Percentiles rank a stretch among this genome's conserved stretches.
Conservation (phyloP, 2,329 filamentous ascomycete species). For the Periconia sp. region DNA sequence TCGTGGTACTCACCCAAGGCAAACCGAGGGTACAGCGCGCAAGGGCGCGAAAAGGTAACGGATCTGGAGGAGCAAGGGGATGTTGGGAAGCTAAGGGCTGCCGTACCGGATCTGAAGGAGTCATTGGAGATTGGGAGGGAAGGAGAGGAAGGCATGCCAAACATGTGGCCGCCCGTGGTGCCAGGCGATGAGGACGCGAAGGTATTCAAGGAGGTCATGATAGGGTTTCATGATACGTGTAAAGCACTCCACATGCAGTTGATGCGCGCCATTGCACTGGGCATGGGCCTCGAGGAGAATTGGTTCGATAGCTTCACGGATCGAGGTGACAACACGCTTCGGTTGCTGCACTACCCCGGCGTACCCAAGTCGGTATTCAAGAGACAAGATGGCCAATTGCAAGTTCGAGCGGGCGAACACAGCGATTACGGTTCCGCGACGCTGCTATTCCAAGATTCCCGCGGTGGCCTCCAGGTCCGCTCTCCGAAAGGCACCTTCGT, state of each 20-base stretch:
- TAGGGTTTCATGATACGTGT: conserved; percentile 72
- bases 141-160: conserved; percentile 64
- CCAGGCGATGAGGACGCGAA: conserved; percentile 55
- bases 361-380: conserved; percentile 67
- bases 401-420: conserved; percentile 78
- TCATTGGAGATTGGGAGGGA: conserved; percentile 64
- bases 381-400: conserved; percentile 67
- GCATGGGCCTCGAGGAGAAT: conserved; percentile 67
- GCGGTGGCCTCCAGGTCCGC: conserved; percentile 62
- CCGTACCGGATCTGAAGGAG: conserved; percentile 55
- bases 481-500: conserved; percentile 77
- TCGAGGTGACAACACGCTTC: conserved; percentile 54
- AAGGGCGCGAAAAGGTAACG: conserved; percentile 47
- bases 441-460: conserved; percentile 53
- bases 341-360: conserved; percentile 75
- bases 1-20: conserved; percentile 48
- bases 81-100: conserved; percentile 37
- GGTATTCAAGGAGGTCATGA: conserved; percentile 72
- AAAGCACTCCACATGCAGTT: conserved; percentile 73
- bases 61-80: conserved; percentile 38
- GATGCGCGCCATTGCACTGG: conserved; percentile 84
- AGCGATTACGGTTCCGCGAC: conserved; percentile 61
- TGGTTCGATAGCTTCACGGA: conserved; percentile 80
- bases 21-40: conserved; percentile 53
- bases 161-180: conserved; percentile 70